phyloP scores from a whole-genome alignment of 805 yeast genomes.

The Candida argentea region DNA sequence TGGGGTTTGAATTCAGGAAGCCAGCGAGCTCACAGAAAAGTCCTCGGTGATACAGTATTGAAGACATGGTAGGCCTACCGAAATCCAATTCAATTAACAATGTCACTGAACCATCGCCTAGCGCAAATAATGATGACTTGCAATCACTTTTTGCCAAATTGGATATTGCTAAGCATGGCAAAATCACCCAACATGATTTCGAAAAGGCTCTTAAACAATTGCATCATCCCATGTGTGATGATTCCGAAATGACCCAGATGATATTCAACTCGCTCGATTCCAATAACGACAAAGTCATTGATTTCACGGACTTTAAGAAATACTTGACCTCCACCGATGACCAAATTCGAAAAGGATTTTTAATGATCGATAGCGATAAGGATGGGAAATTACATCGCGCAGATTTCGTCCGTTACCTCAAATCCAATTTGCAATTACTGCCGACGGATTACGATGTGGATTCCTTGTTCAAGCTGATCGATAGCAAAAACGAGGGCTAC shows the following conservation, averaged over 20 bases:
- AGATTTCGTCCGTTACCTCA: slow-evolving; percentile 61
- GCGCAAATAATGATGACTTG: slow-evolving; percentile 19
- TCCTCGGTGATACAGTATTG: no score
- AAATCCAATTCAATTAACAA: slow-evolving; percentile 1
- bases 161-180: slow-evolving; percentile 35
- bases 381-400: slow-evolving; percentile 60
- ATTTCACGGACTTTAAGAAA: slow-evolving; percentile 54
- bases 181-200: slow-evolving; percentile 39
- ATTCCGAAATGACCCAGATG: slow-evolving; percentile 46
- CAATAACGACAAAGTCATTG: slow-evolving; percentile 46
- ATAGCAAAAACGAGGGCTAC: slow-evolving; percentile 48
- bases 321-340: slow-evolving; percentile 60
- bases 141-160: slow-evolving; percentile 22
- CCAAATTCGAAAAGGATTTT: slow-evolving; percentile 62
- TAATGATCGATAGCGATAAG: slow-evolving; percentile 54
- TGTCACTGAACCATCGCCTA: no score
- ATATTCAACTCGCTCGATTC: slow-evolving; percentile 52
- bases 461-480: slow-evolving; percentile 45
- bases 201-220: slow-evolving; percentile 32
- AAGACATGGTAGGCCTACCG: no score
- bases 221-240: slow-evolving; percentile 58
- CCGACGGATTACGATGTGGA: slow-evolving; percentile 46
- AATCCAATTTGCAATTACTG: slow-evolving; percentile 38
- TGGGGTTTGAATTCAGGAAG: no score
- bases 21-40: no score